Conservation (phyloP, 139 green algal genomes). For the Coelastrella sp. region DNA sequence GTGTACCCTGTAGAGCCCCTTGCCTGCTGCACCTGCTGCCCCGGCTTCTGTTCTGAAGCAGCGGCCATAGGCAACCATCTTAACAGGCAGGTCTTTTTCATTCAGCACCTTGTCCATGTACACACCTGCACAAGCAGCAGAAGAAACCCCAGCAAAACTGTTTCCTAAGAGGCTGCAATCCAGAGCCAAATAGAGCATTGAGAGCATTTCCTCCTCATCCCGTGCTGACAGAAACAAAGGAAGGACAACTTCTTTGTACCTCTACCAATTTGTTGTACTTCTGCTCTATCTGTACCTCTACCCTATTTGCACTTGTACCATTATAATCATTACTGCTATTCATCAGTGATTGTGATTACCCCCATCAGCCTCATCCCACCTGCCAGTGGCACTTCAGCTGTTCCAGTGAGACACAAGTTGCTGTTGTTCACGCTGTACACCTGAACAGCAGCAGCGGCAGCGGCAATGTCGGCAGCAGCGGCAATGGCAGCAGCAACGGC, state of each 20-base stretch:
- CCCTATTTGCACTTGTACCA: no score
- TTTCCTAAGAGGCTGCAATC: no score
- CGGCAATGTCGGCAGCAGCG: slow-evolving; percentile 20
- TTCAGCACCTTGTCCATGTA: slow-evolving; percentile 90
- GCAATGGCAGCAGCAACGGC: not conserved
- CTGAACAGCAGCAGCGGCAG: slow-evolving; percentile 54
- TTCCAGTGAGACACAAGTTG: slow-evolving; percentile 94
- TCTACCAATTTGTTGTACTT: no score
- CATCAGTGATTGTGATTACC: no score
- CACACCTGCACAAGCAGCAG: slow-evolving; percentile 56
- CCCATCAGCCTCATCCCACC: not conserved
- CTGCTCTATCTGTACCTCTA: no score
- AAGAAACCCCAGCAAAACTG: no score
- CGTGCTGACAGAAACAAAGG: no score
- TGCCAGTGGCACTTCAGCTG: slow-evolving; percentile 95
- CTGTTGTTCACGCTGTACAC: slow-evolving; percentile 90
- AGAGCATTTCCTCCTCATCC: no score
- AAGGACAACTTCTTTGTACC: no score
- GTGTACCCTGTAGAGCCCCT: slow-evolving; percentile 97
- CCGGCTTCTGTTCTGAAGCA: slow-evolving; percentile 99
- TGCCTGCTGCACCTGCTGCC: slow-evolving; percentile 74
- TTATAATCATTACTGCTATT: no score
- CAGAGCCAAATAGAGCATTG: no score
- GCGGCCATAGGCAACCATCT: slow-evolving; percentile 92
- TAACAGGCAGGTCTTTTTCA: slow-evolving; percentile 89